Conservation (phyloP, 305 asterid species). For the Rubia tinctorum region DNA sequence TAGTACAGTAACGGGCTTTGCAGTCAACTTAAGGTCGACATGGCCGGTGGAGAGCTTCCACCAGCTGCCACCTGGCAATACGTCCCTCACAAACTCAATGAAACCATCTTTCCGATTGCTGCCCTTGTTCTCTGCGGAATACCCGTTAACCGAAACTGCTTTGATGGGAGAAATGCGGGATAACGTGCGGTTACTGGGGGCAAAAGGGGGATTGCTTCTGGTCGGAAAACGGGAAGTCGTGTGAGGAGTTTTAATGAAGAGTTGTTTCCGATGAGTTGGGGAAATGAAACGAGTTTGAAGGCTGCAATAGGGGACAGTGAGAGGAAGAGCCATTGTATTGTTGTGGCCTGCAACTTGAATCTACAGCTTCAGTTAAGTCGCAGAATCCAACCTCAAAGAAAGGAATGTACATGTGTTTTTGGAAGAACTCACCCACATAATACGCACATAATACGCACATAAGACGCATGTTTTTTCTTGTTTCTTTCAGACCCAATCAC, state of each 20-base stretch:
- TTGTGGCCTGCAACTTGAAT: background rate
- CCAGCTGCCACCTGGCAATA: constrained; percentile 89
- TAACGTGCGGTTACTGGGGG: constrained; percentile 22
- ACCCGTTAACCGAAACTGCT: constrained; percentile 64
- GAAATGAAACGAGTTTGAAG: constrained; percentile 5
- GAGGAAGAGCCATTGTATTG: constrained; percentile 10
- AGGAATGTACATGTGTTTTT: background rate
- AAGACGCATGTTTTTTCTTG: background rate
- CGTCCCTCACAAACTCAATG: constrained; percentile 37
- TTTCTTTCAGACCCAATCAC: background rate
- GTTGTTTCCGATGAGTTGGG: constrained; percentile 1
- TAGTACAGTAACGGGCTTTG: constrained; percentile 82
- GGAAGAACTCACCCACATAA: too few species aligned
- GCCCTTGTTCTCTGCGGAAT: constrained; percentile 24
- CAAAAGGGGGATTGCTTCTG: constrained; percentile 5
- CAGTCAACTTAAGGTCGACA: constrained; percentile 39
- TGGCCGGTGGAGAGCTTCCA: constrained; percentile 70
- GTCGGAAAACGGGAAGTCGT: background rate
- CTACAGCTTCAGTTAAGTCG: background rate
- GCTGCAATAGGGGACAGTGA: constrained; percentile 4
- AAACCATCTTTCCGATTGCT: constrained; percentile 34
- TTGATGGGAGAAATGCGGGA: constrained; percentile 32
- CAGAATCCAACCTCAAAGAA: background rate
- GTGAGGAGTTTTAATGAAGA: background rate
- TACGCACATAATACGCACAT: too few species aligned